Percentiles rank a stretch among this genome's conserved stretches.
These are phyloP conservation scores for Podospora pseudocomata DNA, from an alignment of 495 filamentous ascomycete genomes.

Conservation along the genomic window DNA sequence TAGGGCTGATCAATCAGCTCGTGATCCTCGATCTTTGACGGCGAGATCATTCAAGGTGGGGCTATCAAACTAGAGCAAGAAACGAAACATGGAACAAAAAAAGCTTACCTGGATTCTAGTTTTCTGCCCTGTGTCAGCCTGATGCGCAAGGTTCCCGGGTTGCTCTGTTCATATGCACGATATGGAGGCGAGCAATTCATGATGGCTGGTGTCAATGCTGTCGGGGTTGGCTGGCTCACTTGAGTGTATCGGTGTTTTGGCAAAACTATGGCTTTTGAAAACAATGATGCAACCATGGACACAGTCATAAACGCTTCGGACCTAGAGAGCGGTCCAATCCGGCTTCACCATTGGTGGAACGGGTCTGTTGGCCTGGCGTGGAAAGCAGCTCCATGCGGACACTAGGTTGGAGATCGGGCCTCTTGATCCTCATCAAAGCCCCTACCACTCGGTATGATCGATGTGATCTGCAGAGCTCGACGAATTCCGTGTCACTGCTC, in stretches of 20 bases:
- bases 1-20: conserved; percentile 5
- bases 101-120: neutral
- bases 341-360: neutral
- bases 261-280: neutral
- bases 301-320: neutral
- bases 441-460: neutral
- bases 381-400: neutral
- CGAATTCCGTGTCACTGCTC: neutral
- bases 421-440: neutral
- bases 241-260: neutral
- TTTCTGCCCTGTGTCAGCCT: conserved; percentile 4
- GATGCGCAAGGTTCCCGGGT: neutral
- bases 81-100: neutral
- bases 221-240: neutral
- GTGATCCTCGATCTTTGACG: neutral
- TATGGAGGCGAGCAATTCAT: conserved; percentile 1
- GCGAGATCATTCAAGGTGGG: neutral
- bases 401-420: neutral
- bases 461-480: neutral
- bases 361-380: neutral
- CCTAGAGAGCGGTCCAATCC: no score
- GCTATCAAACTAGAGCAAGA: neutral
- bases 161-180: neutral
- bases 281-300: neutral
- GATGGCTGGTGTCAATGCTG: neutral